Conservation (phyloP, 495 filamentous ascomycete genomes). For the Polyplosphaeria fusca region DNA sequence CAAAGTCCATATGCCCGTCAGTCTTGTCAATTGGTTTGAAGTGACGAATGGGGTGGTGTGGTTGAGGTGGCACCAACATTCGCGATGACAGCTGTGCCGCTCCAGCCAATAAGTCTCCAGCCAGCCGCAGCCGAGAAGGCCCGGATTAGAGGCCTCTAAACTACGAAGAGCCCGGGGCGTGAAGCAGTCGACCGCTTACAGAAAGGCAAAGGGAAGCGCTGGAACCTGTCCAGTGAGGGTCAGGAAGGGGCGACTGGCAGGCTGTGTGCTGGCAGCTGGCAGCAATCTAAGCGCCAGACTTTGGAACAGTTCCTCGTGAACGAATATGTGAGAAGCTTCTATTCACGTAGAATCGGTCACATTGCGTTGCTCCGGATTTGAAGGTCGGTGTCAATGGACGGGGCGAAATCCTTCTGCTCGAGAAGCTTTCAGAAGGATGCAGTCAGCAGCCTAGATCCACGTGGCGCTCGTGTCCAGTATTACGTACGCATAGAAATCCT, state of each 20-base stretch:
- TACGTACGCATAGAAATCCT: not conserved
- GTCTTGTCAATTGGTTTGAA: not conserved
- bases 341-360: not conserved
- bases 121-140: constrained; percentile 3
- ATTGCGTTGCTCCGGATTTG: not conserved
- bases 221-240: constrained; percentile 18
- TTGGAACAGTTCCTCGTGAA: not conserved
- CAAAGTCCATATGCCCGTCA: constrained; percentile 8
- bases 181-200: not conserved
- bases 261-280: constrained; percentile 6
- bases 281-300: constrained; percentile 4
- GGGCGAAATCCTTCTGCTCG: constrained; percentile 15
- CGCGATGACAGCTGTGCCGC: constrained; percentile 19
- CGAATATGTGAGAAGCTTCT: not conserved
- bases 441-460: constrained; percentile 28
- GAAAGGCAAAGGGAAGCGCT: not conserved
- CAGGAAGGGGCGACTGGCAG: not conserved
- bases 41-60: constrained; percentile 1
- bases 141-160: constrained; percentile 10
- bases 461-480: not conserved
- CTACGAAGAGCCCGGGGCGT: constrained; percentile 5
- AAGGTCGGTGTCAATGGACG: not conserved
- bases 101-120: constrained; percentile 7
- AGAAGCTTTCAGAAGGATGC: constrained; percentile 14
- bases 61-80: constrained; percentile 8